These are phyloP conservation scores for Linnemannia schmuckeri DNA, from an alignment of 192 early-diverging fungal genomes.

Conservation along the genomic window DNA sequence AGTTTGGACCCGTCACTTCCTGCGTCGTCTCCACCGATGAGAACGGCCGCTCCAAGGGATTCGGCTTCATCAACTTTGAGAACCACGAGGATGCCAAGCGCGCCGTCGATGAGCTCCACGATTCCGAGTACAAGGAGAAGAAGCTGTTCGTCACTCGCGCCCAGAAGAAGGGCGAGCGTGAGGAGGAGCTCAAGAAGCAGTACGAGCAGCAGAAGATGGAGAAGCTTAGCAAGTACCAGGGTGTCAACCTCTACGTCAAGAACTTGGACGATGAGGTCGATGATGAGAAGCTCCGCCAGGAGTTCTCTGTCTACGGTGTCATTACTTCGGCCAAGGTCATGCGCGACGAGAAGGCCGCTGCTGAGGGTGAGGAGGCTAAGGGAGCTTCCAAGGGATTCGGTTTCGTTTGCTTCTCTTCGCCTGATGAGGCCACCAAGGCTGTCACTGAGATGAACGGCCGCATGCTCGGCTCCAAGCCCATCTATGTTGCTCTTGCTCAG, in stretches of 20 bases:
- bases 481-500: conserved; percentile 98
- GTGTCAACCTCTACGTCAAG: conserved; percentile 98
- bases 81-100: conserved; percentile 88
- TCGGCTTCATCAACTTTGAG: conserved; percentile 98
- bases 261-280: conserved; percentile 97
- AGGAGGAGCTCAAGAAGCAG: conserved; percentile 95
- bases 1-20: conserved; percentile 89
- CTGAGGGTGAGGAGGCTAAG: conserved; percentile 48
- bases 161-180: conserved; percentile 98
- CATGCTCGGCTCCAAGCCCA: conserved; percentile 94
- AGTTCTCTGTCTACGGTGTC: conserved; percentile 95
- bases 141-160: conserved; percentile 96
- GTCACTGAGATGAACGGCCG: conserved; percentile 99
- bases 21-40: conserved; percentile 82
- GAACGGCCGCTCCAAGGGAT: conserved; percentile 88
- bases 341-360: conserved; percentile 86
- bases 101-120: conserved; percentile 95
- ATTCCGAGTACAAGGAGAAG: conserved; percentile 91
- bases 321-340: conserved; percentile 99
- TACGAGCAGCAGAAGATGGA: conserved; percentile 96
- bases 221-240: conserved; percentile 98
- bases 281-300: conserved; percentile 96
- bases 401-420: conserved; percentile 99
- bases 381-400: conserved; percentile 93
- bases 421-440: conserved; percentile 98